phyloP scores from a whole-genome alignment of 176 grass and related monocot species.

The Carex parvula region DNA sequence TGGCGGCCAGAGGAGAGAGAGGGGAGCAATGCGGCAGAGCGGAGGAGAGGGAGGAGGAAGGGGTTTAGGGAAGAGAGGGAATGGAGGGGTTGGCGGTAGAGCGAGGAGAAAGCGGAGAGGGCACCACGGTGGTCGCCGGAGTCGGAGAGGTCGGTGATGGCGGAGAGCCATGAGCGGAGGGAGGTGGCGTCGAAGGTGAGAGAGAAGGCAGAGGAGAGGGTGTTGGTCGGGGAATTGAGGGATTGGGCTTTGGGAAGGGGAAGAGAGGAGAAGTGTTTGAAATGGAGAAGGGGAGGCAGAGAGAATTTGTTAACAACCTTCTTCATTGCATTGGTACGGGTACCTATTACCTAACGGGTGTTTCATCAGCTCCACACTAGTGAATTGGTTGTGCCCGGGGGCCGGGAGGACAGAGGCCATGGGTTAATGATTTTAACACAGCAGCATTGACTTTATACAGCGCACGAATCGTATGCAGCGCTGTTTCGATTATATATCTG shows the following conservation, averaged over 20 bases:
- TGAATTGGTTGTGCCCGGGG: too few species aligned
- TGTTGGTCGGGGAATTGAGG: not conserved
- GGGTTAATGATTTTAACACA: too few species aligned
- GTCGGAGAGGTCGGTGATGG: constrained; percentile 59
- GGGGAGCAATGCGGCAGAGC: constrained; percentile 41
- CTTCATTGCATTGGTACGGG: not conserved
- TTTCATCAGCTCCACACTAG: not conserved
- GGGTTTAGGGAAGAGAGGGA: constrained; percentile 37
- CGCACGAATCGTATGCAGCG: too few species aligned
- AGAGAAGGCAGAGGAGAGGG: constrained; percentile 43
- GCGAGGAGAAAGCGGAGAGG: constrained; percentile 38
- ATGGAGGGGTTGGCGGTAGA: constrained; percentile 33
- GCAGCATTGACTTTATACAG: too few species aligned
- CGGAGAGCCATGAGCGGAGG: constrained; percentile 57
- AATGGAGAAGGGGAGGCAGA: not conserved
- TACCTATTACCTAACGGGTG: not conserved
- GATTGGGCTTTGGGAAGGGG: not conserved
- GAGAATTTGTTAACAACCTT: not conserved
- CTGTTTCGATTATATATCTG: too few species aligned
- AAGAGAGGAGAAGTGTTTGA: not conserved
- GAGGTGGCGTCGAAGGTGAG: constrained; percentile 47
- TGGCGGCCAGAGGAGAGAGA: constrained; percentile 59
- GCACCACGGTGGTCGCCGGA: constrained; percentile 42
- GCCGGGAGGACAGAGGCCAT: too few species aligned
- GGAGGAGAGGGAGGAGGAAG: constrained; percentile 49